Percentiles rank a stretch among this genome's conserved stretches.
Conservation (phyloP, 202 grass and related monocot species). For the Saccharum hybrid region DNA sequence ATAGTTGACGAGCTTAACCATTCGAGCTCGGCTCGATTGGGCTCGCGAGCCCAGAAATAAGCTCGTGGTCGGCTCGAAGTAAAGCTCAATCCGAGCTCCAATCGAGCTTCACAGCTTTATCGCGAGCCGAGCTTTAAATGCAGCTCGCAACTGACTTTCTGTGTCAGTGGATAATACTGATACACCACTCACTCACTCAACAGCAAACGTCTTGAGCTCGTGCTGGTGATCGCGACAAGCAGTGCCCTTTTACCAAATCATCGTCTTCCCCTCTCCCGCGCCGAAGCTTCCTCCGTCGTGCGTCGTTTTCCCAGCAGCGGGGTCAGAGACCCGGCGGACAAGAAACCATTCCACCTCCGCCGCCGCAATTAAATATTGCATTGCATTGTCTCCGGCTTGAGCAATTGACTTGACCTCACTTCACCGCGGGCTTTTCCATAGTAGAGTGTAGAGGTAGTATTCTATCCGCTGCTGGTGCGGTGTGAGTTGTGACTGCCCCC, state of each 20-base stretch:
- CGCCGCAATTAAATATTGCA: not conserved
- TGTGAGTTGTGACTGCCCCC: not conserved
- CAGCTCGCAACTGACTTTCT: not conserved
- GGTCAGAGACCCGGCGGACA: not conserved
- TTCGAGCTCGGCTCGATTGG: too few species aligned
- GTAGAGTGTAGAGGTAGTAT: too few species aligned
- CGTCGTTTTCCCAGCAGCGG: not conserved
- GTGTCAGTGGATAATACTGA: conserved; percentile 39
- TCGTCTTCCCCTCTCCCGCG: conserved; percentile 2
- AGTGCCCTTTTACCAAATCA: not conserved
- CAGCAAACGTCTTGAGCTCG: not conserved
- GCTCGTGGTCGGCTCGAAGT: too few species aligned
- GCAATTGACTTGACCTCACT: conserved; percentile 49
- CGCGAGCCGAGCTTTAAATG: not conserved
- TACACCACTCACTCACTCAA: not conserved
- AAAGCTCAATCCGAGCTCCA: too few species aligned
- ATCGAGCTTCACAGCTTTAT: too few species aligned
- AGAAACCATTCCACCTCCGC: not conserved
- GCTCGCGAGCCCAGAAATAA: too few species aligned
- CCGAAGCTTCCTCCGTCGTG: conserved; percentile 41
- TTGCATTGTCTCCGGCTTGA: not conserved
- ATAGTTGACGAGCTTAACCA: too few species aligned
- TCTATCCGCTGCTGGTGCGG: conserved; percentile 1
- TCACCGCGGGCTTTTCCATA: not conserved
- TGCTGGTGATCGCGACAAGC: conserved; percentile 15